Percentiles rank a stretch among this genome's conserved stretches.
Conservation (phyloP, 495 filamentous ascomycete genomes). For the Hypoxylon lienhwacheense region DNA sequence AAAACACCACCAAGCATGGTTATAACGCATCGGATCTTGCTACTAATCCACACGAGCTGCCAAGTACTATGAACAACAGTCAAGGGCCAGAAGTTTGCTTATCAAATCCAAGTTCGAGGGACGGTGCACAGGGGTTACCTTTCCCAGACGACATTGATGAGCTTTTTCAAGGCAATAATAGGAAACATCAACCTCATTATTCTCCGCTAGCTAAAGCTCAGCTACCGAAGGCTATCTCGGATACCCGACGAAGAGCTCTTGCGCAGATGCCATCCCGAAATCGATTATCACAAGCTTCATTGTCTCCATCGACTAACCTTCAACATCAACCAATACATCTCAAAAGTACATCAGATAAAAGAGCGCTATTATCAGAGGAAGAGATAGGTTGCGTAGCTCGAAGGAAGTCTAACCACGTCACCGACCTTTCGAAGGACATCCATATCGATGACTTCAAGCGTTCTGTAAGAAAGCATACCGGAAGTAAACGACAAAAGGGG, state of each 20-base stretch:
- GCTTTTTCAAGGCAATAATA: background rate
- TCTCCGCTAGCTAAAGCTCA: conserved; percentile 6
- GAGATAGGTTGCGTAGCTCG: background rate
- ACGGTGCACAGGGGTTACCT: conserved; percentile 2
- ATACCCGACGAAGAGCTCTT: conserved; percentile 32
- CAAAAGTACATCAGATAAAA: background rate
- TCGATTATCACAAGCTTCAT: background rate
- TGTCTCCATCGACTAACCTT: background rate
- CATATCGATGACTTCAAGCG: background rate
- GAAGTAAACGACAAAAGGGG: background rate
- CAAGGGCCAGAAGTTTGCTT: background rate
- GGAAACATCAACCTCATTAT: background rate
- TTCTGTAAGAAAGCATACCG: background rate
- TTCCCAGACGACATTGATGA: conserved; percentile 10
- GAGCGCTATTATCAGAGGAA: background rate
- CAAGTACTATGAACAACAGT: background rate
- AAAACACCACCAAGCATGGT: too few relatives aligned
- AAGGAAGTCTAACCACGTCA: background rate
- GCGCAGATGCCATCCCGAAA: conserved; percentile 19
- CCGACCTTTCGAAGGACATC: background rate
- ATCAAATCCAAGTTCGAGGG: background rate
- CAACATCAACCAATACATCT: background rate
- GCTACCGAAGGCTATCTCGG: conserved; percentile 27
- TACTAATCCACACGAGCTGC: background rate
- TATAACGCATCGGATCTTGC: background rate